Percentiles rank a stretch among this genome's conserved stretches.
Evolutionary conservation across 2,329 filamentous ascomycete genomes (phyloP).

Genomic region (Thelonectria rubi): DNA sequence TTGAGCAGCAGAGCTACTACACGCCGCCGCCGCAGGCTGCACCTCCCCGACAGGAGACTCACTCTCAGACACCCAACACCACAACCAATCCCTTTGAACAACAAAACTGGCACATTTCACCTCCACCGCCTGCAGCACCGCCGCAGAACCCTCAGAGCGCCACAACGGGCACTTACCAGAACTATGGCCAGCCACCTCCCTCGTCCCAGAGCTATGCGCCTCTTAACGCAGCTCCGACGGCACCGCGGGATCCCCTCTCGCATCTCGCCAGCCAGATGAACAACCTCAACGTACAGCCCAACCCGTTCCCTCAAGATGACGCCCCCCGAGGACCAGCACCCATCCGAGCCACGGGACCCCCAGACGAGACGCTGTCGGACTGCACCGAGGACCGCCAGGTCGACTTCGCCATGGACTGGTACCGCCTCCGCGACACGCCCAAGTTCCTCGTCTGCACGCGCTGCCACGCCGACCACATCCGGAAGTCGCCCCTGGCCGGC

Average conservation of each 20-base stretch:
- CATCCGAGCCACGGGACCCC: conserved; percentile 35
- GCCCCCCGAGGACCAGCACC: conserved; percentile 23
- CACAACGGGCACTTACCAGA: background rate
- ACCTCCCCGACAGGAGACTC: background rate
- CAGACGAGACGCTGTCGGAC: conserved; percentile 36
- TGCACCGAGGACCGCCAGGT: conserved; percentile 44
- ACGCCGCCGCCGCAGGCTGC: background rate
- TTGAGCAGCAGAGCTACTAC: conserved; percentile 2
- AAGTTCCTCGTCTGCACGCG: conserved; percentile 51
- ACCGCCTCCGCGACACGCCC: conserved; percentile 40
- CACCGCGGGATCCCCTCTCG: conserved; percentile 16
- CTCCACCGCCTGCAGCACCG: background rate
- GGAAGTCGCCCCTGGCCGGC: conserved; percentile 40
- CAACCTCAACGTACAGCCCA: conserved; percentile 23
- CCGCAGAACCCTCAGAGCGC: background rate
- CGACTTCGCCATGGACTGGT: conserved; percentile 46
- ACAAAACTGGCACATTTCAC: background rate
- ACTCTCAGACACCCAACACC: background rate
- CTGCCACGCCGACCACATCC: conserved; percentile 52
- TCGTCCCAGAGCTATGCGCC: background rate
- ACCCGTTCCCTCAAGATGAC: background rate
- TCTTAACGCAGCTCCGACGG: background rate
- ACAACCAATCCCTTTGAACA: background rate
- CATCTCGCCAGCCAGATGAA: conserved; percentile 32
- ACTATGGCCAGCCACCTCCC: background rate